phyloP scores from a whole-genome alignment of 73 alveolate species.

The Paramecium octaurelia region DNA sequence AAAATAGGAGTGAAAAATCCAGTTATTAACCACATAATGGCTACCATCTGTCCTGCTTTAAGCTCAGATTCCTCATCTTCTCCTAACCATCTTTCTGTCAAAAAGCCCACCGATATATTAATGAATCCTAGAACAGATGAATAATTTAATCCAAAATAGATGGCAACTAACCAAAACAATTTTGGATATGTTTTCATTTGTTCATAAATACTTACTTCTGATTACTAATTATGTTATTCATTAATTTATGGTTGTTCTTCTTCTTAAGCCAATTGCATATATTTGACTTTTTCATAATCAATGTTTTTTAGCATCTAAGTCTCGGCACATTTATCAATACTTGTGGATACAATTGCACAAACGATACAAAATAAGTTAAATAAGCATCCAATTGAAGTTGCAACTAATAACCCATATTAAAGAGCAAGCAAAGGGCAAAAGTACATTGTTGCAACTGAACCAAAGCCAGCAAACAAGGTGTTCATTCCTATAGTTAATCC shows the following conservation, averaged over 20 bases:
- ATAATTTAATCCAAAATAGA: neutral
- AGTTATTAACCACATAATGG: constrained; percentile 3
- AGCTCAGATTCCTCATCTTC: constrained; percentile 30
- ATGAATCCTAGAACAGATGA: constrained; percentile 30
- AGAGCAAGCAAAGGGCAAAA: neutral
- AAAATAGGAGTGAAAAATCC: constrained; percentile 33
- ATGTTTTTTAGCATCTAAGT: neutral
- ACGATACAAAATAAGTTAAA: neutral
- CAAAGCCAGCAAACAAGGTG: constrained; percentile 31
- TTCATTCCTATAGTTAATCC: constrained; percentile 39
- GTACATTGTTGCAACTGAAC: constrained; percentile 23
- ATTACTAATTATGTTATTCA: neutral
- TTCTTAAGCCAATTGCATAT: neutral
- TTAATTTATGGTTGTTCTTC: neutral
- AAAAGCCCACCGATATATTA: neutral
- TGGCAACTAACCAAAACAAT: constrained; percentile 28
- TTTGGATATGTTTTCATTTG: neutral
- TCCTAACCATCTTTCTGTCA: constrained; percentile 42
- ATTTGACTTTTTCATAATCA: neutral
- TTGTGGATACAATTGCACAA: neutral
- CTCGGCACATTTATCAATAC: constrained; percentile 1
- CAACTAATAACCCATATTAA: neutral
- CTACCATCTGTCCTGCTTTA: constrained; percentile 35
- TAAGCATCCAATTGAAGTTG: neutral
- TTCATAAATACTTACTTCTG: neutral